Percentiles rank a stretch among this genome's conserved stretches.
These are phyloP conservation scores for Magnolia changhungtana DNA, from an alignment of 164 flowering plant species.

Conservation along the genomic window DNA sequence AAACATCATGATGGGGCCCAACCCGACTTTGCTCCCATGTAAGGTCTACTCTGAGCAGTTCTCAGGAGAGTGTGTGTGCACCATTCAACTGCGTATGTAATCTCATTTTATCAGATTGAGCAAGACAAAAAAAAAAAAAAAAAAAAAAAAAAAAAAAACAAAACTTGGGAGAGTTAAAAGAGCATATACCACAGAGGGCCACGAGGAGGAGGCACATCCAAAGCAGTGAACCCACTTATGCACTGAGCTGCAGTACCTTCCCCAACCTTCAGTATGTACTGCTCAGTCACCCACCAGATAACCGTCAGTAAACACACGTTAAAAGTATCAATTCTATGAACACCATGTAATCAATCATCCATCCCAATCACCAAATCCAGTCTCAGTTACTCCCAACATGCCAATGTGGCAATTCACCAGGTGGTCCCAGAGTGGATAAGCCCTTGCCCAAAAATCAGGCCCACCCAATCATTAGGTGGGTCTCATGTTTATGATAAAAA, in stretches of 20 bases:
- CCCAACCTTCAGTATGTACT: constrained; percentile 68
- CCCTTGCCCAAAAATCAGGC: too few relatives aligned
- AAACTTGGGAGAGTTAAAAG: neutral
- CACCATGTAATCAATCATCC: neutral
- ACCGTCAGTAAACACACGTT: too few relatives aligned
- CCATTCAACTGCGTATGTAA: neutral
- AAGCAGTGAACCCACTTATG: constrained; percentile 68
- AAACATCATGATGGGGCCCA: too few relatives aligned
- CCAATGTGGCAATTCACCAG: too few relatives aligned
- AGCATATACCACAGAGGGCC: constrained; percentile 61
- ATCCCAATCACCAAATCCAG: neutral
- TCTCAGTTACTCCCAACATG: too few relatives aligned
- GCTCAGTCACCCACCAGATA: constrained; percentile 5
- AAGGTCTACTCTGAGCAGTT: neutral
- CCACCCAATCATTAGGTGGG: too few relatives aligned
- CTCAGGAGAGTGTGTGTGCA: neutral
- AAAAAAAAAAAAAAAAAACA: neutral
- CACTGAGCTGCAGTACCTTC: constrained; percentile 62
- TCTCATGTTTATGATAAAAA: too few relatives aligned
- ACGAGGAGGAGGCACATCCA: constrained; percentile 68
- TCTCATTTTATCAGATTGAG: too few relatives aligned
- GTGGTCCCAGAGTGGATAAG: too few relatives aligned
- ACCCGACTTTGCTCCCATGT: too few relatives aligned
- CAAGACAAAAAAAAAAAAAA: neutral
- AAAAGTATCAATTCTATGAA: neutral